Base-by-base conservation (phyloP, 768 basidiomycete species). In the Cystoderma amianthinum region DNA sequence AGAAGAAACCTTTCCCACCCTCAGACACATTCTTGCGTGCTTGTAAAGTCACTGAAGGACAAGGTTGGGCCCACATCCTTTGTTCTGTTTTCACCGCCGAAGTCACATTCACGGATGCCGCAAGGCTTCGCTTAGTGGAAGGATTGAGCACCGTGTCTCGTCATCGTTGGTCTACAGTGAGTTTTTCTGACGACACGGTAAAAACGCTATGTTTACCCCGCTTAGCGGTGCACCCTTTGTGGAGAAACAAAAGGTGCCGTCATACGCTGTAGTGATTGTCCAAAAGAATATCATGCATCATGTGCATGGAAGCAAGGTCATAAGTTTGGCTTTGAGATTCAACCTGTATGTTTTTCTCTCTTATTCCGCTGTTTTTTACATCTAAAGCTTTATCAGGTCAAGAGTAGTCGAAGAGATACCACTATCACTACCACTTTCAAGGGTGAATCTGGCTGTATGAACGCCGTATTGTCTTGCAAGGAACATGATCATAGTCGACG, bases 311-410 rank as follows among this genome's bases (percentile, higher is more conserved):
- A 71, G 40, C 68, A 80, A 30, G 85, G 85, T 0, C 79, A 85
- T 64, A 83, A 71, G 49, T 93, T 98, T 49, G 93, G 90, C 20
- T 96, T 99, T 60, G 94, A 98, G 64, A 77, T 98, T 30, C 84
- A 85, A 52, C 74, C 83, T 24, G 91, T 86, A 49, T 55, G 83
- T 63, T 5, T 18, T 21, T 30, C 16, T 36, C 34, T 15, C n/a
- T 16, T 28, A 21, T 28, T 12, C 19, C 5, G 20, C 21, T 20
- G 12, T 42, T 19, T 3, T 24, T 28, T 32, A 13, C 16, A n/a
- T 39, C 23, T 32, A 46, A 36, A 3, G n/a, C 9, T 39, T 32
- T 24, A 16, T 13, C 52, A 92, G 90, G 80, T 86, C 9, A 91
- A 91, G 63, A 76, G 76, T 39, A 85, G 78, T 45, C 73, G 85